phyloP scores from a whole-genome alignment of 345 rosid species.

The Pugionium cornutum region DNA sequence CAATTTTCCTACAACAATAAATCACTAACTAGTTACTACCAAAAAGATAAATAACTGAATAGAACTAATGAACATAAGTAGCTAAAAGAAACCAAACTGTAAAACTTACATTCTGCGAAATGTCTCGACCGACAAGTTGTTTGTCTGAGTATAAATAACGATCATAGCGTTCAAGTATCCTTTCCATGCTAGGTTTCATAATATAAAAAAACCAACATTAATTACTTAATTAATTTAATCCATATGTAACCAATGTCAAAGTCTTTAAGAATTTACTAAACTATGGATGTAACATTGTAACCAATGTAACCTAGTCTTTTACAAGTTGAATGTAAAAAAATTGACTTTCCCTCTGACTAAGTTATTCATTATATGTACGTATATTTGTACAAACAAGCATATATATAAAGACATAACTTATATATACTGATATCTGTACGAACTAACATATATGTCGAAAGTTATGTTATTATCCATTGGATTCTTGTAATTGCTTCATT shows the following conservation, averaged over 20 bases:
- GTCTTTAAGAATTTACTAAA: too few species aligned
- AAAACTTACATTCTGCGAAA: slow-evolving; percentile 50
- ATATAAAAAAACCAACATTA: neutral
- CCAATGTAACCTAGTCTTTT: too few species aligned
- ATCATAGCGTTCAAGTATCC: slow-evolving; percentile 88
- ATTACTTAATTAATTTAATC: too few species aligned
- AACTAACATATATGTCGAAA: slow-evolving; percentile 19
- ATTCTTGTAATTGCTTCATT: slow-evolving; percentile 26
- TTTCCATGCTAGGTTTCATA: slow-evolving; percentile 70
- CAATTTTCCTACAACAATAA: slow-evolving; percentile 62
- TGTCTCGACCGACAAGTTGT: slow-evolving; percentile 51
- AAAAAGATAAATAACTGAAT: too few species aligned
- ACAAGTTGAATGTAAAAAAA: slow-evolving; percentile 3
- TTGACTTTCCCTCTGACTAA: slow-evolving; percentile 28
- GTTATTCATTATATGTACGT: slow-evolving; percentile 9
- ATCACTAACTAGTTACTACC: too few species aligned
- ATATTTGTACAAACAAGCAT: slow-evolving; percentile 30
- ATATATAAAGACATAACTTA: slow-evolving; percentile 2
- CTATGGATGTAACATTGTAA: too few species aligned
- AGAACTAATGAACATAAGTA: too few species aligned
- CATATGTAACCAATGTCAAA: neutral
- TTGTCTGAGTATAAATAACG: slow-evolving; percentile 77
- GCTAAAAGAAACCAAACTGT: too few species aligned
- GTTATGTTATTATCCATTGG: slow-evolving; percentile 38
- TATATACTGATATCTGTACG: slow-evolving; percentile 32